A percentile compares a stretch with the other conserved stretches of the same genome.
Conservation (phyloP, 495 filamentous ascomycete species). For the Tuber aestivum region DNA sequence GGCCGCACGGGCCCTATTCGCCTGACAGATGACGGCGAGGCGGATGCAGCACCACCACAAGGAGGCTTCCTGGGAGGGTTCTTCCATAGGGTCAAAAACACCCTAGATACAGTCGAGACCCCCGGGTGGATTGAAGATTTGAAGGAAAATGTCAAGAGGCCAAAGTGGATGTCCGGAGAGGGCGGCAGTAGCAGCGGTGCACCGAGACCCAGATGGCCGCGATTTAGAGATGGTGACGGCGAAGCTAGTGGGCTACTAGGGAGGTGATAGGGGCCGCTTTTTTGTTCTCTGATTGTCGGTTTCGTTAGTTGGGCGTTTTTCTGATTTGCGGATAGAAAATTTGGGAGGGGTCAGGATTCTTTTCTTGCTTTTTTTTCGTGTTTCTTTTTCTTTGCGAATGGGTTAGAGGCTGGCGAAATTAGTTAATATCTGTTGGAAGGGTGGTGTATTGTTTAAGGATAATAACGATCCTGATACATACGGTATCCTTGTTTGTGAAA, state of each 20-base stretch:
- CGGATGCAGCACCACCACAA: conserved; percentile 61
- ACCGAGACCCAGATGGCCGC: conserved; percentile 2
- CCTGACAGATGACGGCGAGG: conserved; percentile 42
- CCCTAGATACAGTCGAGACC: conserved; percentile 74
- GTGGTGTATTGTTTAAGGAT: not conserved
- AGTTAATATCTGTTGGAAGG: not conserved
- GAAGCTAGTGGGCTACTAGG: not conserved
- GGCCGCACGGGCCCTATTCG: conserved; percentile 42
- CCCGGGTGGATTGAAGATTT: conserved; percentile 73
- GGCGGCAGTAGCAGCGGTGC: conserved; percentile 41
- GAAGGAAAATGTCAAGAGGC: conserved; percentile 58
- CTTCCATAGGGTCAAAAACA: conserved; percentile 80
- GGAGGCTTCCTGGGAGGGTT: conserved; percentile 77
- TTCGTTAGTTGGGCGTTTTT: not conserved
- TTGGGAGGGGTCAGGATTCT: not conserved
- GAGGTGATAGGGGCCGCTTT: not conserved
- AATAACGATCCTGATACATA: not conserved
- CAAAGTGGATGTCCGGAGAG: conserved; percentile 74
- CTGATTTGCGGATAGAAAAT: not conserved
- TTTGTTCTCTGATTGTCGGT: not conserved
- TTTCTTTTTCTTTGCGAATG: not conserved
- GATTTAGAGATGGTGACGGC: not conserved
- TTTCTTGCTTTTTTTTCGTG: not conserved
- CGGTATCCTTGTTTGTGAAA: not conserved
- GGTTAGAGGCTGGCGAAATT: not conserved